Conservation (phyloP, 1,284 basidiomycete genomes). For the Filobasidium uniguttulatum region DNA sequence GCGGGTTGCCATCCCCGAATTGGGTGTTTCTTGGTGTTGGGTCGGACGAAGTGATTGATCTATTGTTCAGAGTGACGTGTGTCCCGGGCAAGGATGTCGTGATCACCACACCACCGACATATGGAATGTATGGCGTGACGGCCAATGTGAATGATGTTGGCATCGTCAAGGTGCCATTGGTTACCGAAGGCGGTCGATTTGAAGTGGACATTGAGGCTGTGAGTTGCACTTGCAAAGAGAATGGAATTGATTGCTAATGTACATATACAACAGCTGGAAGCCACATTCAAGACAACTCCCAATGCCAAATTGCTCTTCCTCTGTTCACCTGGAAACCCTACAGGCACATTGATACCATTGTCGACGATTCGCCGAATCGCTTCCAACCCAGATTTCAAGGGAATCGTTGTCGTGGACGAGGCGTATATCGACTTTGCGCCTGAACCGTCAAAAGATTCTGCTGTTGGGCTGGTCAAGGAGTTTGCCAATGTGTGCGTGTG, state of each 20-base stretch:
- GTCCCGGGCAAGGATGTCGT: constrained; percentile 67
- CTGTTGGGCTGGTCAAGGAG: constrained; percentile 53
- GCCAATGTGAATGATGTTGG: constrained; percentile 90
- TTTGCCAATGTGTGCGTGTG: constrained; percentile 84
- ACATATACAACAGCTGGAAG: constrained; percentile 49
- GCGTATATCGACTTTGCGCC: constrained; percentile 92
- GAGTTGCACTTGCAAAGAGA: constrained; percentile 27
- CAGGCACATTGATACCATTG: constrained; percentile 74
- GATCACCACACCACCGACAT: constrained; percentile 82
- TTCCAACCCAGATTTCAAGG: constrained; percentile 69
- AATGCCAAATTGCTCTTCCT: constrained; percentile 83
- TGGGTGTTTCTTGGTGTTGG: constrained; percentile 92
- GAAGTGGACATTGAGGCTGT: constrained; percentile 63
- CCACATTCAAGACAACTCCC: constrained; percentile 50
- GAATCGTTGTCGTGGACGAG: constrained; percentile 88
- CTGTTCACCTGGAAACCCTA: constrained; percentile 96
- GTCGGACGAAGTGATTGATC: constrained; percentile 91
- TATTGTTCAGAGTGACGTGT: constrained; percentile 82
- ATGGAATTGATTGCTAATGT: background rate
- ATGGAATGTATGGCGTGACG: constrained; percentile 94
- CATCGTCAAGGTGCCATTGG: constrained; percentile 64
- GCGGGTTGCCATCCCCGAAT: constrained; percentile 51
- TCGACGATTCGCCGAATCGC: constrained; percentile 56
- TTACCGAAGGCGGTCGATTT: constrained; percentile 62
- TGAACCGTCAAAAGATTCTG: constrained; percentile 44